Evolutionary conservation across 768 basidiomycete genomes (phyloP), one percentile per base, ranked within the genome.

Genomic region (Tylopilus intermedius): DNA sequence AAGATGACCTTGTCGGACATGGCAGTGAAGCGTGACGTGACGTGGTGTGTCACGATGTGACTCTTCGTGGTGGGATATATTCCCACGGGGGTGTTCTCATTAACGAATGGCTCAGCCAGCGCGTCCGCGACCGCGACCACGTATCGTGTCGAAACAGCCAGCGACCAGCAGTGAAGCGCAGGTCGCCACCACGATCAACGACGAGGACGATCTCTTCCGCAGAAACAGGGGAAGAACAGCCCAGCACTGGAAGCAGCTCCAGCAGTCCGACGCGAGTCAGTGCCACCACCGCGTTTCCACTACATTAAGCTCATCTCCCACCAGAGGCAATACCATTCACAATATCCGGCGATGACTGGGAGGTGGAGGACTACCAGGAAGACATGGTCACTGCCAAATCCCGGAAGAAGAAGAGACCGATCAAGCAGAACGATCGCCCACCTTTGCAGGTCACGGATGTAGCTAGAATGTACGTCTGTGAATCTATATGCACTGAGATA

Each of bases 201-300:
- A 88, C 52, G 80, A 80, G 46, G 87, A 90, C 65, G 80, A 79
- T 14, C 72, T 80, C 66, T 90, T 90, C 59, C 78, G 89, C 61
- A 79, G 79, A 46, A 91, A 89, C 64, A 73, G 70, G 41, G 77
- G 77, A 53, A 74, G 86, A 47, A 79, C 79, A 5, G 63, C 72
- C 4, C 70, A 76, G 47, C 71, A 76, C 3, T 88, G 88, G 84
- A 79, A 74, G 62, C 76, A 75, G 52, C 65, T 90, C 39, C 77
- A 82, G 24, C 71, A 79, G 62, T 67, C 77, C 13, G 76, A 75
- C 42, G 80, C 80, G 66, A 77, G 88, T 88, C 56, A 47, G 74
- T 54, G 39, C 50, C 15, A 11, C 55, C 32, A 2, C 5, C 24
- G 24, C 45, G 5, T 29, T 9, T 47, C 38, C 15, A 35, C 44